Evolutionary conservation across 2,329 filamentous ascomycete genomes (phyloP), one percentile per base, ranked within the genome.

Genomic region (Stylonectria norvegica): DNA sequence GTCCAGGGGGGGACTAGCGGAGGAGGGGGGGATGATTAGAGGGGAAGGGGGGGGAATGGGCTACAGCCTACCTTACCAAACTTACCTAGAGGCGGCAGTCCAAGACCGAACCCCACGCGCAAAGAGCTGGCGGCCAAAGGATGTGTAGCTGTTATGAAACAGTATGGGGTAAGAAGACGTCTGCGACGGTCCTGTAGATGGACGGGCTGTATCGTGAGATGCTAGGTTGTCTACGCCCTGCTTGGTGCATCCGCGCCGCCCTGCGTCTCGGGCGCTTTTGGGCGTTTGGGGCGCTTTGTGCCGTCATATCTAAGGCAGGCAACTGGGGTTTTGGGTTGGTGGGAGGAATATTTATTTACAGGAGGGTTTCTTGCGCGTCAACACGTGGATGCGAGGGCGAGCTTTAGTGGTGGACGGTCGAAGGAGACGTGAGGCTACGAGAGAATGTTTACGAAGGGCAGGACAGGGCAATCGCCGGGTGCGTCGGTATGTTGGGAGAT

Each of bases 161-260:
- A 57, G 53, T 57, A 56, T 56, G 53, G 53, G 53, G 53, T 56
- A 56, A 56, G 51, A 44, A 20, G 33, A 38, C 20, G 25, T 7
- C 22, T 12, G 22, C 7, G 22, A 7, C 7, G 7, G 19, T 11
- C 16, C 30, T 18, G 17, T 32, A 16, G 30, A 19, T 8, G 16
- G 5, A 8, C 17, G 5, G 5, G 15, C 6, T 15, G 9, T 30
- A 8, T 32, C 31, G 29, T 43, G 44, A 34, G 46, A 44, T 55
- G n/a, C n/a, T n/a, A n/a, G n/a, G n/a, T 56, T 56, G 51, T 56
- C 53, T 56, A 49, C 10, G 49, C 53, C 55, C 38, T 56, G 47
- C 55, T 17, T 34, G 34, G 51, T 20, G 16, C 56, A 39, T 33
- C 27, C 17, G 4, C 34, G 42, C 38, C 30, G 20, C 11, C 16